These are phyloP conservation scores for Gastrolobium bilobum DNA, from an alignment of 306 rosid species.

Conservation along the genomic window DNA sequence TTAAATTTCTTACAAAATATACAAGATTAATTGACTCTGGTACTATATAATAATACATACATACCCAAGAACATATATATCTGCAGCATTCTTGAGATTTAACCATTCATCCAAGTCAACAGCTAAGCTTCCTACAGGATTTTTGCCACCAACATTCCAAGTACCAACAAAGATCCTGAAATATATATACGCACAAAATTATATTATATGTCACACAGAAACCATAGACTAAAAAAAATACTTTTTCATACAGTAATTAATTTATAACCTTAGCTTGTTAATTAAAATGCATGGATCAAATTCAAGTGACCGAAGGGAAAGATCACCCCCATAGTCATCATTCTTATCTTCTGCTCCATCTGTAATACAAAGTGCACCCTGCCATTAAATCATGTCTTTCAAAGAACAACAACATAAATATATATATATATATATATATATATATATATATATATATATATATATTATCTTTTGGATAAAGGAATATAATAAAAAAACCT, in stretches of 20 bases:
- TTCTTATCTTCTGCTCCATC: conserved; percentile 66
- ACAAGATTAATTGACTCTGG: no score
- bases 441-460: no score
- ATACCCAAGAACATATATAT: conserved; percentile 93
- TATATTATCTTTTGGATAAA: background rate
- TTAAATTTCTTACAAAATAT: background rate
- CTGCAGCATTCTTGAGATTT: conserved; percentile 87
- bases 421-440: background rate
- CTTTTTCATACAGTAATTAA: background rate
- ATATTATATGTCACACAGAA: background rate
- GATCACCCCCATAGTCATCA: conserved; percentile 52
- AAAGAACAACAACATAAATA: conserved; percentile 11
- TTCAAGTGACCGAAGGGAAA: conserved; percentile 61
- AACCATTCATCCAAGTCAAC: conserved; percentile 93
- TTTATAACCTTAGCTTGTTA: conserved; percentile 71
- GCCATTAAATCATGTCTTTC: background rate
- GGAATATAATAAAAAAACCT: conserved; percentile 54
- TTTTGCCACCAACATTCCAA: conserved; percentile 95
- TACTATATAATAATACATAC: conserved; percentile 36
- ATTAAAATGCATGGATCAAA: conserved; percentile 72
- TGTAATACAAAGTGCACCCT: conserved; percentile 39
- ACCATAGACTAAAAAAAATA: conserved; percentile 11
- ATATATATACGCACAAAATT: background rate
- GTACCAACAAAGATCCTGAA: conserved; percentile 91
- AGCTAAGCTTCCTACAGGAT: conserved; percentile 82